Evolutionary conservation across 371 early-diverging fungal genomes (phyloP), one percentile per base, ranked within the genome.

Genomic region (Cokeromyces recurvatus): DNA sequence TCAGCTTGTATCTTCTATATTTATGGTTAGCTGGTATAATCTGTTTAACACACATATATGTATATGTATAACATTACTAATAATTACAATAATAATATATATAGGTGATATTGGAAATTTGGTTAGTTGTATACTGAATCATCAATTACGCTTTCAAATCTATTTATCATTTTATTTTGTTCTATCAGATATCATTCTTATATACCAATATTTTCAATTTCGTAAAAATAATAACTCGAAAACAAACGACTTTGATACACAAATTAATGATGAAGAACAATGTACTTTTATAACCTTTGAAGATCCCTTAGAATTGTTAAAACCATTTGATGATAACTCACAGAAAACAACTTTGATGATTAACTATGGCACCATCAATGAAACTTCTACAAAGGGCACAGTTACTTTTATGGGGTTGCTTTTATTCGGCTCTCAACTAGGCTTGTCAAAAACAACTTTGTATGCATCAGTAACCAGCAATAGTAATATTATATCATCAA

Each of bases 81-180:
- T 32, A 9, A 20, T 25, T 37, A 27, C n/a, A n/a, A n/a, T n/a
- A n/a, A n/a, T n/a, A 41, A 11, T 37, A 3, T 47, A 11, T 41
- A 2, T 44, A 71, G 90, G 89, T 35, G 90, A 88, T 51, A 15
- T 79, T 31, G 70, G 78, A 34, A 87, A 84, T 54, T 66, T 87
- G 9, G 51, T 81, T 16, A 89, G 89, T 15, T 82, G 86, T 34
- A 53, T 86, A n/a, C 57, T 87, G 46, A 87, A 88, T 16, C 48
- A 77, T 19, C 64, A 64, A 40, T 31, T 64, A 6, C 44, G 51
- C 0, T 64, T 59, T 36, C 64, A 64, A 35, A 59, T 38, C 0
- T 51, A 56, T 31, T 38, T 59, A 11, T 40, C 51, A 7, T 19
- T 22, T 9, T 56, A 56, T 20, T 59, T 59, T 44, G 49, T 56